phyloP scores from a whole-genome alignment of 148 eudicot genomes.

The Spergularia marina region DNA sequence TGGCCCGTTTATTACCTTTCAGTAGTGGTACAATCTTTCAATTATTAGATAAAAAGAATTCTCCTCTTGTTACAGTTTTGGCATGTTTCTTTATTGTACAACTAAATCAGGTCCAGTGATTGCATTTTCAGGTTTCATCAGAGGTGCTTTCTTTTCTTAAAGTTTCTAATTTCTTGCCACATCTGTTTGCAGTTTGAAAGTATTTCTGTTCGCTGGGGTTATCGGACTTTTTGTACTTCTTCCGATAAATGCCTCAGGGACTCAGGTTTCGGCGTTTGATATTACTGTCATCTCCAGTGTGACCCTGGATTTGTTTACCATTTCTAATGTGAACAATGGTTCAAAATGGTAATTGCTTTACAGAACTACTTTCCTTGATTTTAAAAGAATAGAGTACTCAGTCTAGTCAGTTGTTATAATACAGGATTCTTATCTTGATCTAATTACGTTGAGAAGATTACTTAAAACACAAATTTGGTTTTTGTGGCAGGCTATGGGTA shows the following conservation, averaged over 20 bases:
- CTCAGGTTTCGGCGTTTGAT: conserved; percentile 47
- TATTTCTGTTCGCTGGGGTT: conserved; percentile 58
- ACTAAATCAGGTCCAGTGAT: neutral
- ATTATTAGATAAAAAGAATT: neutral
- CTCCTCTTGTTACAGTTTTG: neutral
- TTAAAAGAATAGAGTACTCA: neutral
- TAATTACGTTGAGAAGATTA: neutral
- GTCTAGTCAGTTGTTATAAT: neutral
- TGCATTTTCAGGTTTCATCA: conserved; percentile 1
- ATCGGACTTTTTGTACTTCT: conserved; percentile 70
- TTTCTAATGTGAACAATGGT: conserved; percentile 69
- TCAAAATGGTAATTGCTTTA: conserved; percentile 51
- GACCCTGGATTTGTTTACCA: conserved; percentile 68
- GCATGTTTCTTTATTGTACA: neutral
- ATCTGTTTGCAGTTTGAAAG: conserved; percentile 50
- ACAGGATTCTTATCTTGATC: neutral
- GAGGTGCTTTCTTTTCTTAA: neutral
- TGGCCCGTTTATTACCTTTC: neutral
- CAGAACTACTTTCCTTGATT: neutral
- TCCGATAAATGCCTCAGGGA: conserved; percentile 69
- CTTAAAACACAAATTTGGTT: conserved; percentile 9
- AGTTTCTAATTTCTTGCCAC: conserved; percentile 10
- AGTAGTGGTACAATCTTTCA: neutral
- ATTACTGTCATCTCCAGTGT: conserved; percentile 49
- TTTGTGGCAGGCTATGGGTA: conserved; percentile 58